These are phyloP conservation scores for Pezizomycotina sp. DNA, from an alignment of 2,329 filamentous ascomycete genomes.

Conservation along the genomic window DNA sequence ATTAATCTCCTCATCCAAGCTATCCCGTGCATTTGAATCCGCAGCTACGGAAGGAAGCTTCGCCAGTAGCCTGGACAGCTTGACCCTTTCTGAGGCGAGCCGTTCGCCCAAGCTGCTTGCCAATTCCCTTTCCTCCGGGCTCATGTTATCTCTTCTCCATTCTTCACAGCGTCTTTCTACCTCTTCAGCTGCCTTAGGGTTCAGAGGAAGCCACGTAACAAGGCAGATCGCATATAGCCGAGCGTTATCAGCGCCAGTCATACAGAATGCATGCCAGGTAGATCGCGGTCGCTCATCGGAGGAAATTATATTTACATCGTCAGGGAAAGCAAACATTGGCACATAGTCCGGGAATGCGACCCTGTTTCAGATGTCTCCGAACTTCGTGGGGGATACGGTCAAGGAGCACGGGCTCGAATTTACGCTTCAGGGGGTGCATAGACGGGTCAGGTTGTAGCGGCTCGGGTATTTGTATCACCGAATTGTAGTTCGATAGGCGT, in stretches of 20 bases:
- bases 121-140: constrained; percentile 73
- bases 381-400: constrained; percentile 86
- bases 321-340: constrained; percentile 97
- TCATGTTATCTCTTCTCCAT: constrained; percentile 77
- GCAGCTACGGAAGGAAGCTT: constrained; percentile 65
- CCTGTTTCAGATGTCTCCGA: constrained; percentile 64
- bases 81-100: constrained; percentile 70
- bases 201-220: constrained; percentile 82
- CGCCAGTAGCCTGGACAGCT: constrained; percentile 73
- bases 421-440: constrained; percentile 87
- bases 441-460: constrained; percentile 75
- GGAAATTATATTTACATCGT: constrained; percentile 92
- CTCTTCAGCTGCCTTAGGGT: constrained; percentile 63
- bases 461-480: constrained; percentile 85
- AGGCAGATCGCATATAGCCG: constrained; percentile 85
- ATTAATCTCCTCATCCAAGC: constrained; percentile 84
- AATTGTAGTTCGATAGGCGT: constrained; percentile 92
- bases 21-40: constrained; percentile 64
- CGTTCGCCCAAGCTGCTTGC: constrained; percentile 79
- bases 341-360: constrained; percentile 92
- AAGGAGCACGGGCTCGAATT: constrained; percentile 89
- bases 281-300: constrained; percentile 83
- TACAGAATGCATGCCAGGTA: constrained; percentile 98
- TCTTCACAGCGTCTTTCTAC: constrained; percentile 68
- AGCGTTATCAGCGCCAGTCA: constrained; percentile 84